phyloP scores from a whole-genome alignment of 495 filamentous ascomycete genomes.

The Podospora pseudopauciseta region DNA sequence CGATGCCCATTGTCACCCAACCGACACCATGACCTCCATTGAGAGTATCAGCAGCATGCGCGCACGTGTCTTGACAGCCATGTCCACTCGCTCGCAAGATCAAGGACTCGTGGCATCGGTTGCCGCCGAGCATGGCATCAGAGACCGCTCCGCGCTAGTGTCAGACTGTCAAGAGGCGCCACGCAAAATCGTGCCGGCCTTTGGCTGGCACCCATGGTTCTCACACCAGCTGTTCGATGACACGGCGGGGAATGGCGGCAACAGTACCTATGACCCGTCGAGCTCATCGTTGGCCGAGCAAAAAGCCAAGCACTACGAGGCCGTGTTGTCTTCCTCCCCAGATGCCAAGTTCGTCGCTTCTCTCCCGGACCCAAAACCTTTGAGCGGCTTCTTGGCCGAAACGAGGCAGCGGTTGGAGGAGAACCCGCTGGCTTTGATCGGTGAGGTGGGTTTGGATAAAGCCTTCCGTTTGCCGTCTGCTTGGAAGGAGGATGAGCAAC shows the following conservation, averaged over 20 bases:
- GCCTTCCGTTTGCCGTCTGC: conserved; percentile 74
- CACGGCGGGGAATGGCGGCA: conserved; percentile 25
- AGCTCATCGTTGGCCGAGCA: conserved; percentile 18
- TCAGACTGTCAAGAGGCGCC: conserved; percentile 3
- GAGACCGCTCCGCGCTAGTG: conserved; percentile 16
- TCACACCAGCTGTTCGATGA: conserved; percentile 82
- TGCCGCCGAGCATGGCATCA: conserved; percentile 47
- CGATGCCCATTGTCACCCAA: conserved; percentile 98
- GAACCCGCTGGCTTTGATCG: conserved; percentile 70
- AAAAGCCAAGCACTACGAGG: conserved; percentile 69
- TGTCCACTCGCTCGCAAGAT: conserved; percentile 85
- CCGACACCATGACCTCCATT: conserved; percentile 80
- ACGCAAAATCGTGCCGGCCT: conserved; percentile 65
- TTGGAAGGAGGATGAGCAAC: conserved; percentile 42
- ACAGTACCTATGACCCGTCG: conserved; percentile 37
- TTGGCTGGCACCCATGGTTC: conserved; percentile 99
- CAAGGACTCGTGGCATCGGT: conserved; percentile 75
- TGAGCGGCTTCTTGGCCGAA: conserved; percentile 63
- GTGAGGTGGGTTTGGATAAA: conserved; percentile 86
- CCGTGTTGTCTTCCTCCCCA: conserved; percentile 53
- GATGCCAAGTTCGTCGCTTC: conserved; percentile 59
- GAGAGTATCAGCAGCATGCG: conserved; percentile 69
- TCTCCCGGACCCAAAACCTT: conserved; percentile 66
- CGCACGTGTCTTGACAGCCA: conserved; percentile 71
- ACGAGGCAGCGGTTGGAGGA: conserved; percentile 59